Evolutionary conservation across 305 asterid species (phyloP), one percentile per base, ranked within the genome.

Genomic region (Salvia sclarea): DNA sequence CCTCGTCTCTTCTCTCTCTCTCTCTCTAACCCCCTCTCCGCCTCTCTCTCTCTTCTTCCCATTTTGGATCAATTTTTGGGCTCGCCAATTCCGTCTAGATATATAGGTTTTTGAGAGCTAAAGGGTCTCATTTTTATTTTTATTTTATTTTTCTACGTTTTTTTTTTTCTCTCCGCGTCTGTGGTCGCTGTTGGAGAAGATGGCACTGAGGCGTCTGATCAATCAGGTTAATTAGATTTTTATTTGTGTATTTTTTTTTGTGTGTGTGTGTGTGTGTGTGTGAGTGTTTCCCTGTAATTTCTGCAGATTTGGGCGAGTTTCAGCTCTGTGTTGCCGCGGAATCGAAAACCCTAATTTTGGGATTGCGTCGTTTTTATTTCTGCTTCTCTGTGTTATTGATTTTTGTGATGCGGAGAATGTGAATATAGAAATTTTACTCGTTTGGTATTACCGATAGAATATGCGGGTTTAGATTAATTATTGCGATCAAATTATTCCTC

Each of bases 121-220:
- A 6, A 48, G 50, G 24, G 50, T 38, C n/a, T 38, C 4, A 2
- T 38, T 38, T 38, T 11, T 2, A 7, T 33, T 38, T 38, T 12
- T 11, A 61, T 61, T 14, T 12, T 11, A 31, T 33, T 49, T 59
- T 18, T 38, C 9, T 1, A 0, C 4, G 6, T 10, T 3, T 22
- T 11, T 14, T 17, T 45, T 50, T 38, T 10, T 37, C n/a, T n/a
- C n/a, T 38, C 31, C 3, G 48, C 18, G 5, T 47, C 18, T 13
- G 12, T 8, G 22, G 60, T 18, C 50, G 48, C 43, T 68, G 22
- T 75, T 68, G 70, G 28, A 24, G 69, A 43, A 66, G 65, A 86
- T 88, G 96, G 79, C 78, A 66, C 70, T 83, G 59, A 68, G 84
- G 78, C 88, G 81, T 70, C 89, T 88, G 69, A 75, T 83, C 79